phyloP scores from a whole-genome alignment of 2,329 filamentous ascomycete species.

The Talaromyces sp. region DNA sequence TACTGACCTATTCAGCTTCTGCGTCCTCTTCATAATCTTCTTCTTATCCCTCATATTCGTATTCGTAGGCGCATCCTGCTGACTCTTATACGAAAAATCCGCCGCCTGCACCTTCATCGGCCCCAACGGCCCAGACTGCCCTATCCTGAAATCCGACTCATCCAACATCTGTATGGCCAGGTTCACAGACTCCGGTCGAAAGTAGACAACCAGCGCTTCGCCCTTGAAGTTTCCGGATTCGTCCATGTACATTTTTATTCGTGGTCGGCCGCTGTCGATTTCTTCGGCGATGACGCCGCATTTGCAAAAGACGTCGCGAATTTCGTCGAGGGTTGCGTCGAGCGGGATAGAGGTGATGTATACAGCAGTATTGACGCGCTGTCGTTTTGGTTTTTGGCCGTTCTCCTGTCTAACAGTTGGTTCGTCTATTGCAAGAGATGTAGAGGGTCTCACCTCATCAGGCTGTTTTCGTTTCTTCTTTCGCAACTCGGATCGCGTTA shows the following conservation, averaged over 20 bases:
- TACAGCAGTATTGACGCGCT: slow-evolving; percentile 75
- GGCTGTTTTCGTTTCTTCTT: slow-evolving; percentile 55
- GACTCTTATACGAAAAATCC: slow-evolving; percentile 88
- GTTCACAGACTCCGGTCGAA: slow-evolving; percentile 87
- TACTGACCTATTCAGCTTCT: slow-evolving; percentile 70
- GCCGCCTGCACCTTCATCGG: slow-evolving; percentile 79
- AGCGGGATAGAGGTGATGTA: slow-evolving; percentile 85
- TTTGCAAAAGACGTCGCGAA: slow-evolving; percentile 80
- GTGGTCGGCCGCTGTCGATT: slow-evolving; percentile 79
- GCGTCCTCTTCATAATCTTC: slow-evolving; percentile 86
- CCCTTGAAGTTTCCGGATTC: slow-evolving; percentile 84
- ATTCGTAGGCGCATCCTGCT: slow-evolving; percentile 61
- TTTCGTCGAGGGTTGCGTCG: slow-evolving; percentile 75
- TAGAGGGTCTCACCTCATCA: slow-evolving; percentile 40
- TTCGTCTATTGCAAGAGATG: neutral
- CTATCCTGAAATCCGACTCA: slow-evolving; percentile 66
- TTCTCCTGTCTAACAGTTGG: slow-evolving; percentile 22
- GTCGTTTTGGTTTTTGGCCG: slow-evolving; percentile 41
- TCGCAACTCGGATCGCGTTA: slow-evolving; percentile 44
- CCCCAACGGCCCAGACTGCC: slow-evolving; percentile 52
- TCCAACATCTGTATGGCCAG: slow-evolving; percentile 56
- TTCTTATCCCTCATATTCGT: slow-evolving; percentile 67
- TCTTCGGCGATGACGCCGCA: slow-evolving; percentile 92
- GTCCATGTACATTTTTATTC: slow-evolving; percentile 90
- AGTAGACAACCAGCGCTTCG: slow-evolving; percentile 89